Evolutionary conservation across 2,329 filamentous ascomycete genomes (phyloP), one percentile per base, ranked within the genome.

Genomic region (Passalora sequoiae): DNA sequence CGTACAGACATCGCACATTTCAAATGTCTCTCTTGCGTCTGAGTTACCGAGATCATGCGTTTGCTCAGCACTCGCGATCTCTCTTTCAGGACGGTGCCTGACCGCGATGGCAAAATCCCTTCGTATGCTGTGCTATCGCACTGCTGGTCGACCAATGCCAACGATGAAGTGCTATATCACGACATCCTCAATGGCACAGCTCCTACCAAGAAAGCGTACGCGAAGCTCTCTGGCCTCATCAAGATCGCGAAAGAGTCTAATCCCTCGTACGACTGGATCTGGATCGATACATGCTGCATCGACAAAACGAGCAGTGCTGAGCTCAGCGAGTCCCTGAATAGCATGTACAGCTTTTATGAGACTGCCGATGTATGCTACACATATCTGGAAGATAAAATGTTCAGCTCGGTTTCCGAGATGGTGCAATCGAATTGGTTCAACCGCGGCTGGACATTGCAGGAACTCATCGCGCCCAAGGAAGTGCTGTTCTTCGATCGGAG

Each of bases 261-360:
- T 24, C 33, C 33, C 15, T 12, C 2, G n/a, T 38, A 27, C 13
- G 50, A 49, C 5, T 54, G 49, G 39, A 38, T 44, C 13, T 56
- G 53, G 53, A 38, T 54, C 19, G 53, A 56, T 31, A 56, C 53
- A 21, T 48, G 43, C 39, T 52, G 51, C 36, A 54, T 56, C 17
- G 49, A 56, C 37, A 52, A 53, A 24, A 45, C 20, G 4, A 50
- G 39, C 32, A 44, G 38, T 16, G 49, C 49, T 6, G 53, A 54
- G 29, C 39, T 56, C 3, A 43, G 31, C 7, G 48, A 54, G 42
- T 40, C 51, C 6, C 52, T 55, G 33, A 54, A 54, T 31, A 48
- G 44, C 4, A 56, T 54, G 53, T 54, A 44, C 21, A 38, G 25
- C 17, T 56, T 49, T 46, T 56, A 56, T 31, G 30, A 43, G 33